Evolutionary conservation across 2,329 filamentous ascomycete species (phyloP).

Genomic region (Pseudopyrenochaeta lycopersici): DNA sequence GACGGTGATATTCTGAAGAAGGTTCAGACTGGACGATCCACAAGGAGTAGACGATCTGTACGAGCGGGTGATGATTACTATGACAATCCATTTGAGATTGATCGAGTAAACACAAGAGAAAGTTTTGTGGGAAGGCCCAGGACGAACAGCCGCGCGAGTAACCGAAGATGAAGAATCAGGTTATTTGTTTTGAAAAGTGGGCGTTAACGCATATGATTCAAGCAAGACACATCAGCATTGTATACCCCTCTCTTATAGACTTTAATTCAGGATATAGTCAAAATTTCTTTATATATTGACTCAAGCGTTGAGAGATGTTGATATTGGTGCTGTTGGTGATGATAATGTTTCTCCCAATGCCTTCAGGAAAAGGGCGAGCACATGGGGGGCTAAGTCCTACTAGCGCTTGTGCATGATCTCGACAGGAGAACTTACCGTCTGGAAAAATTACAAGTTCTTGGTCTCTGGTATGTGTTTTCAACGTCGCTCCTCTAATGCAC

Average conservation of each 20-base stretch:
- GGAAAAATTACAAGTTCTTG: conserved; percentile 15
- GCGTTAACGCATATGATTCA: conserved; percentile 10
- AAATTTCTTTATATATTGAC: background rate
- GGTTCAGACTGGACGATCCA: conserved; percentile 40
- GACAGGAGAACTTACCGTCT: conserved; percentile 12
- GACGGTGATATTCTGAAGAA: conserved; percentile 37
- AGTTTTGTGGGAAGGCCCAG: conserved; percentile 49
- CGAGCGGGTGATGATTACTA: conserved; percentile 44
- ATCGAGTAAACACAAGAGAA: conserved; percentile 58
- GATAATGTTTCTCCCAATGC: no score
- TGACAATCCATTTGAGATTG: conserved; percentile 60
- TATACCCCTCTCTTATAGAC: conserved; percentile 30
- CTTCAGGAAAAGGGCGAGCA: background rate
- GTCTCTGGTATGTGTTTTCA: conserved; percentile 8
- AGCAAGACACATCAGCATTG: conserved; percentile 20
- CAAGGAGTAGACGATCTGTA: conserved; percentile 30
- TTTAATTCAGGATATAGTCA: background rate
- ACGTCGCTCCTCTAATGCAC: conserved; percentile 1
- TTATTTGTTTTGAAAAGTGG: conserved; percentile 11
- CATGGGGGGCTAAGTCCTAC: conserved; percentile 2
- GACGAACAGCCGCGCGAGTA: conserved; percentile 28
- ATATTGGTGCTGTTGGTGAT: background rate
- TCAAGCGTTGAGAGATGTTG: background rate
- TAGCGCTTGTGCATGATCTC: conserved; percentile 3
- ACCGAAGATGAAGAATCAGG: conserved; percentile 7